Evolutionary conservation across 2,329 filamentous ascomycete genomes (phyloP).

Genomic region (Cordyceps fumosorosea): DNA sequence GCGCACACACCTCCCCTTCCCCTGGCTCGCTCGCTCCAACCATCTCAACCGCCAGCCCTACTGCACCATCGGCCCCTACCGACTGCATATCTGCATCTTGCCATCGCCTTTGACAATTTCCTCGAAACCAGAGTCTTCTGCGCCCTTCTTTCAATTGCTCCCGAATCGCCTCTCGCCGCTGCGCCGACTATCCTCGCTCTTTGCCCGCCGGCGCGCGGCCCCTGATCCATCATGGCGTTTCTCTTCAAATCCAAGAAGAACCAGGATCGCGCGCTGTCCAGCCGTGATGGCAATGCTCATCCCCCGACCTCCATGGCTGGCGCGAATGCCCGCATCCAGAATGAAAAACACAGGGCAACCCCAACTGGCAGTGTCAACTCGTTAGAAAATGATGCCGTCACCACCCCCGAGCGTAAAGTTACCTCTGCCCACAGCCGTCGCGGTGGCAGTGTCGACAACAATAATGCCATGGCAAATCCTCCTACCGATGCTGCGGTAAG

Average conservation of each 20-base stretch:
- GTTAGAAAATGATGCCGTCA: constrained; percentile 49
- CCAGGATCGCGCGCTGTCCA: constrained; percentile 54
- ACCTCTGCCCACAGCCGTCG: constrained; percentile 50
- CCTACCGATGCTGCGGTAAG: constrained; percentile 36
- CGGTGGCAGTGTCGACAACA: constrained; percentile 43
- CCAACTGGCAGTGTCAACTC: constrained; percentile 75
- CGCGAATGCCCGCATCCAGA: constrained; percentile 37
- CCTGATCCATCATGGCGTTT: constrained; percentile 61
- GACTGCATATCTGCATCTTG: not conserved
- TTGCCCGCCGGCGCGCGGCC: constrained; percentile 31
- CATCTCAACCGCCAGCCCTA: not conserved
- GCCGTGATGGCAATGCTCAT: constrained; percentile 45
- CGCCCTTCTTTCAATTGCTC: constrained; percentile 1
- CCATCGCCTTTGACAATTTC: not conserved
- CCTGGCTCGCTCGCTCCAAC: constrained; percentile 7
- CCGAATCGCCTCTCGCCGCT: constrained; percentile 16
- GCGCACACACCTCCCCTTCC: not conserved
- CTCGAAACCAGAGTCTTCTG: not conserved
- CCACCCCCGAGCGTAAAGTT: constrained; percentile 48
- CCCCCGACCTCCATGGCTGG: constrained; percentile 45
- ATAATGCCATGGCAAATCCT: constrained; percentile 26
- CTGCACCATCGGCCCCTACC: not conserved
- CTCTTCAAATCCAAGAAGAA: constrained; percentile 78
- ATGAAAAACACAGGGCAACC: constrained; percentile 61
- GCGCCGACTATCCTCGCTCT: constrained; percentile 14